Evolutionary conservation across 2,329 filamentous ascomycete genomes (phyloP), one percentile per base, ranked within the genome.

Genomic region (Botrytis paeoniae): DNA sequence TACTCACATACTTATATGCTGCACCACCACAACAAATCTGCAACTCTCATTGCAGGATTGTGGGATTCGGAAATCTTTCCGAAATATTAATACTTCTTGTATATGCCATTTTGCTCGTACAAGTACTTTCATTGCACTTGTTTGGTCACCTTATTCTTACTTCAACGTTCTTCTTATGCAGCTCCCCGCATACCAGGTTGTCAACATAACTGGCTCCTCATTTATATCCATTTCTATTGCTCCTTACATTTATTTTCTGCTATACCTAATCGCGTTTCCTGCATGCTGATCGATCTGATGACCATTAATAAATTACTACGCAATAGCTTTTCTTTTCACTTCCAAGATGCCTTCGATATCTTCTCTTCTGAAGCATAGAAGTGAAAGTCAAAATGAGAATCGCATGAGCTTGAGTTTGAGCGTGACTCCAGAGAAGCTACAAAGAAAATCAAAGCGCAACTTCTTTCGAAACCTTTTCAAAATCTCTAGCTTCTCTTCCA

Each of bases 401-500:
- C 74, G 73, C 59, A 73, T 62, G 71, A 63, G 71, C 68, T 72
- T 71, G 39, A 73, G 72, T 65, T 71, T 71, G 39, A 74, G 76
- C 71, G 73, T 73, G 54, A 71, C 32, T 51, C 69, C 62, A 20
- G 78, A 79, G 75, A 79, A 79, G 73, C 74, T 74, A 68, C 78
- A 80, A 74, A 75, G 76, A 72, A 76, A 77, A 29, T 81, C 80
- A 51, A 81, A 79, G 74, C 80, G 81, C 71, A 78, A 79, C 54
- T 81, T 80, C 75, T 77, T 82, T 71, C 78, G 79, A 20, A 78
- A 74, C 45, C 74, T 82, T 63, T 72, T 82, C 62, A 80, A 77
- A 73, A 78, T 77, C 73, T 74, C 77, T 43, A 78, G 74, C 57
- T 62, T 73, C 37, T 74, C 65, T 73, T 74, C 51, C 73, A 64